Base-by-base conservation (phyloP, 768 basidiomycete genomes). In the Mycena maculata region DNA sequence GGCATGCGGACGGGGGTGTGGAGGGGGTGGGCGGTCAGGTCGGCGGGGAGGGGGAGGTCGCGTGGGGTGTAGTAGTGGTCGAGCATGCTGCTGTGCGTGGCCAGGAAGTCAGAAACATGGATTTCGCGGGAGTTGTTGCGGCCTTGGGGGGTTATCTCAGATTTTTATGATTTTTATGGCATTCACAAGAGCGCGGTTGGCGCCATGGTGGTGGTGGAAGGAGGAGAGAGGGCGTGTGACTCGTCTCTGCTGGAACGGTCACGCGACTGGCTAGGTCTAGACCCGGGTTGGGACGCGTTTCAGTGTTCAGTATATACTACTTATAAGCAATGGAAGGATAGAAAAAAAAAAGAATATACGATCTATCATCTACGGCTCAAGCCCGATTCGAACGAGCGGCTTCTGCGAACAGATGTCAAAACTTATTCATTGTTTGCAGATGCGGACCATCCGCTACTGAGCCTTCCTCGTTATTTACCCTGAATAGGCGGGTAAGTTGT, bases 21-120 rank as follows among this genome's bases (percentile, higher is more conserved):
- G 61, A 67, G 60, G 9, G 15, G 9, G 52, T 22, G 23, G 36
- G 13, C 8, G 36, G 25, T 33, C 44, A 39, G 49, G 11, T 13
- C 44, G 3, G 41, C 53, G 44, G 33, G 23, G 61, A 18, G 10
- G 67, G 63, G 11, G 20, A 48, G 20, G 42, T 23, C 39, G 60
- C 23, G 57, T 18, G 63, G 67, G 36, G 67, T 59, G 58, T 63
- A 44, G 62, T 68, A 66, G 57, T 66, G 65, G 58, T 66, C 65
- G 50, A 66, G 52, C 65, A 66, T 66, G 30, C n/a, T 53, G 38
- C 31, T 50, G 49, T 28, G 52, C 12, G 27, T 22, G 52, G 11
- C 31, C 12, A 22, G 31, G n/a, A n/a, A n/a, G n/a, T n/a, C n/a
- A 13, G 52, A 31, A 31, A 44, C 16, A 53, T 31, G 50, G 33